A percentile compares a stretch with the other conserved stretches of the same genome.
phyloP scores from a whole-genome alignment of 2,329 filamentous ascomycete genomes.

The Sporothrix brunneoviolacea region DNA sequence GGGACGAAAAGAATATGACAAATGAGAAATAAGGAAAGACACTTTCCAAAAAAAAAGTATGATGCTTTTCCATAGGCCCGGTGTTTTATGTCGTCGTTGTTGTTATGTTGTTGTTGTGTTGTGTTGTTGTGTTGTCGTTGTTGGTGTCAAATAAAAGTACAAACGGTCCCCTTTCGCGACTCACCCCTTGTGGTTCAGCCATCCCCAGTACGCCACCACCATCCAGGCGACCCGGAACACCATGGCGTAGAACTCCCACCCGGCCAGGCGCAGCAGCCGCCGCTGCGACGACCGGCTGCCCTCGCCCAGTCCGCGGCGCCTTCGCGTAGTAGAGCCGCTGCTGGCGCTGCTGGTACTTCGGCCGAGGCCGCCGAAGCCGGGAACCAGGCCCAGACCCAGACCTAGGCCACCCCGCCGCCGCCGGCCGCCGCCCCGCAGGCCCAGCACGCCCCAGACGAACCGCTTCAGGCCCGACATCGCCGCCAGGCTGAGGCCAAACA shows the following conservation, averaged over 20 bases:
- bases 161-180: no score
- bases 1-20: no score
- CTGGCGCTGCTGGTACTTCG: constrained; percentile 1
- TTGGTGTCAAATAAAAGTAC: no score
- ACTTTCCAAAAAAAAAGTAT: no score
- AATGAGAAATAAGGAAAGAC: no score
- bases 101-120: no score
- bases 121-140: no score
- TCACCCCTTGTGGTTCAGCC: constrained; percentile 54
- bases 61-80: no score
- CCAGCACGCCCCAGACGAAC: constrained; percentile 2
- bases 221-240: constrained; percentile 58
- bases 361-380: constrained; percentile 19
- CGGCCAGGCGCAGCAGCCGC: constrained; percentile 28
- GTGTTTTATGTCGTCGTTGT: no score
- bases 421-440: neutral
- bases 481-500: constrained; percentile 3
- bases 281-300: constrained; percentile 23
- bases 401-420: constrained; percentile 11
- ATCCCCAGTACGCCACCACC: constrained; percentile 58
- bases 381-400: neutral
- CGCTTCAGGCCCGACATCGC: neutral
- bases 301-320: constrained; percentile 28
- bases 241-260: constrained; percentile 55
- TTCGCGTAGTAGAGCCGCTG: no score